Evolutionary conservation across 306 rosid species (phyloP).

Genomic region (Prunus padus): DNA sequence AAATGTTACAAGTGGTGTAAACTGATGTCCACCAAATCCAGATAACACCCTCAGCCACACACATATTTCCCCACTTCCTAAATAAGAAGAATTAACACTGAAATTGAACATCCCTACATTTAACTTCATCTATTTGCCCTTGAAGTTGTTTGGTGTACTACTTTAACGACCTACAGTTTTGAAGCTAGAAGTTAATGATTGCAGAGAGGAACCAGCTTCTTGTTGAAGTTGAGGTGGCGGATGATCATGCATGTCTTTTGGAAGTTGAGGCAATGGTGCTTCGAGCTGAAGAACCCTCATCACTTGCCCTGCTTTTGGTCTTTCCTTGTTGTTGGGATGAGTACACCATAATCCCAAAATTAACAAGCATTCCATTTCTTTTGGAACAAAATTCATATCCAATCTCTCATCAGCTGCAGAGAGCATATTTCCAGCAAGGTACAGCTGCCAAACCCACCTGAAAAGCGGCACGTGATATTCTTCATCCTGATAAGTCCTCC

Average conservation of each 20-base stretch:
- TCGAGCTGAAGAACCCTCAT: conserved; percentile 44
- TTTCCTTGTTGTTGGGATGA: conserved; percentile 28
- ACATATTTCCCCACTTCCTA: too few relatives aligned
- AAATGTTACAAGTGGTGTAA: too few relatives aligned
- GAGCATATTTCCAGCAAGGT: conserved; percentile 35
- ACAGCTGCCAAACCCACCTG: conserved; percentile 39
- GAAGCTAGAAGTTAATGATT: too few relatives aligned
- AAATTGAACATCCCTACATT: too few relatives aligned
- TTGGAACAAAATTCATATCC: conserved; percentile 6
- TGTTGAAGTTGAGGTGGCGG: not conserved
- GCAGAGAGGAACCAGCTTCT: not conserved
- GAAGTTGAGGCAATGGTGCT: conserved; percentile 30
- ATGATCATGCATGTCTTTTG: conserved; percentile 34
- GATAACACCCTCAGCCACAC: too few relatives aligned
- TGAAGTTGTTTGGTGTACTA: too few relatives aligned
- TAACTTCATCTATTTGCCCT: too few relatives aligned
- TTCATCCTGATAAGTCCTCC: not conserved
- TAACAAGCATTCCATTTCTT: conserved; percentile 39
- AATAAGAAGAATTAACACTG: too few relatives aligned
- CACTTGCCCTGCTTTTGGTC: conserved; percentile 41
- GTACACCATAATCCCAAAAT: conserved; percentile 17
- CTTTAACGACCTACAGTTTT: too few relatives aligned
- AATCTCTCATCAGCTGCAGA: conserved; percentile 40
- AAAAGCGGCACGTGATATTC: not conserved
- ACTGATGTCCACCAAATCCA: too few relatives aligned